Evolutionary conservation across 2,329 filamentous ascomycete genomes (phyloP).

Genomic region (Diplodia scrobiculata): DNA sequence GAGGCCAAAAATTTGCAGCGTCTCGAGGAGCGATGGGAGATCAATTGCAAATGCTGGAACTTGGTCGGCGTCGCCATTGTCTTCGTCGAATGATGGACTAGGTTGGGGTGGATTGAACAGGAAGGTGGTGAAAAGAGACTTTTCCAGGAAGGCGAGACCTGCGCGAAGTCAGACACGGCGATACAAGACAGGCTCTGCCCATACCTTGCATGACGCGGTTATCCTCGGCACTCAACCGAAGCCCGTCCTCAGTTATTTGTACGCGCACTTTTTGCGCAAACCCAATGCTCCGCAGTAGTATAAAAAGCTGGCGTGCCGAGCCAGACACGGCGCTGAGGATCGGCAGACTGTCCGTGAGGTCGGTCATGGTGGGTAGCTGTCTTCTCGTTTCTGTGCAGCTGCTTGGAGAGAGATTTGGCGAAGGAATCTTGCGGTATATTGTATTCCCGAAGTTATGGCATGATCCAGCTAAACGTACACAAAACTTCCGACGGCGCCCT

Average conservation of each 20-base stretch:
- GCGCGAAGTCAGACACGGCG: conserved; percentile 5
- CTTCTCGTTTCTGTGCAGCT: background rate
- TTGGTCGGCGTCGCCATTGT: conserved; percentile 45
- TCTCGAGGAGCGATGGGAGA: conserved; percentile 83
- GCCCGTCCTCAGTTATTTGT: conserved; percentile 81
- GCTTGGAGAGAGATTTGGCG: conserved; percentile 5
- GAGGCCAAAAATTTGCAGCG: conserved; percentile 89
- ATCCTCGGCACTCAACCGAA: conserved; percentile 87
- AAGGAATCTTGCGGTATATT: conserved; percentile 30
- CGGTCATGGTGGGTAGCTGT: background rate
- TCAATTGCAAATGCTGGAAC: conserved; percentile 82
- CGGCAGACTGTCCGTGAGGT: conserved; percentile 46
- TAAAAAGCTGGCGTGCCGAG: conserved; percentile 74
- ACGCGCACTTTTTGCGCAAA: conserved; percentile 63
- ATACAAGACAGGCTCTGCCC: background rate
- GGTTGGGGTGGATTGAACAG: conserved; percentile 59
- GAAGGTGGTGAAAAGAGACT: conserved; percentile 84
- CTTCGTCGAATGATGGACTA: conserved; percentile 32
- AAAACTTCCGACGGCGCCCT: conserved; percentile 37
- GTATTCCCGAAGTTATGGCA: conserved; percentile 40
- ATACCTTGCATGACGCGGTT: conserved; percentile 87
- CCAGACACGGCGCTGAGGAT: conserved; percentile 75
- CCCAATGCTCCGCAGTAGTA: conserved; percentile 63
- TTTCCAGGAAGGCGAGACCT: conserved; percentile 83
- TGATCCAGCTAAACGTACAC: conserved; percentile 42